phyloP scores from a whole-genome alignment of 2,329 filamentous ascomycete species.

The Tolypocladium endophyticum region DNA sequence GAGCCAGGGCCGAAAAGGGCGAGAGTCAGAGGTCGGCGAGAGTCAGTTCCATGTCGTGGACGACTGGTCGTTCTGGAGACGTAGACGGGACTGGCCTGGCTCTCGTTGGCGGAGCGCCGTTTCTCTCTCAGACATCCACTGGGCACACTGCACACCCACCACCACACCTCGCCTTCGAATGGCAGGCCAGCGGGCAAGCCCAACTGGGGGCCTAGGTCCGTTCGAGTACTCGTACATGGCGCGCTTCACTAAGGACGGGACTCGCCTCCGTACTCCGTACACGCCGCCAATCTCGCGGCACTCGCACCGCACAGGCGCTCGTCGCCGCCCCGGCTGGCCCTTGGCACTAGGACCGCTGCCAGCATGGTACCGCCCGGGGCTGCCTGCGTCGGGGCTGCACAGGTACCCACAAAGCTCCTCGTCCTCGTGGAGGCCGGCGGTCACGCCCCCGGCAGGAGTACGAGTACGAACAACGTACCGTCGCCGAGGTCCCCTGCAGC shows the following conservation, averaged over 20 bases:
- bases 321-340: neutral
- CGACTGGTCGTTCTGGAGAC: conserved; percentile 12
- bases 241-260: neutral
- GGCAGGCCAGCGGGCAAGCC: neutral
- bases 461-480: neutral
- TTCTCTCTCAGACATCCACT: conserved; percentile 13
- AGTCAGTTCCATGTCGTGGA: conserved; percentile 15
- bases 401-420: neutral
- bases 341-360: neutral
- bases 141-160: conserved; percentile 1
- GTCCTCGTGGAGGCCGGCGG: neutral
- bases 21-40: conserved; percentile 1
- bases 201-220: neutral
- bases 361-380: neutral
- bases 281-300: neutral
- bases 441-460: neutral
- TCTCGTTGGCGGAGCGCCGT: conserved; percentile 16
- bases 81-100: neutral
- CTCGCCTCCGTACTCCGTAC: neutral
- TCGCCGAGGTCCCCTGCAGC: neutral
- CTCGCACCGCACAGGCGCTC: neutral
- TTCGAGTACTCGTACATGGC: neutral
- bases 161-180: neutral
- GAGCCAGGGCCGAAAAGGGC: conserved; percentile 1
- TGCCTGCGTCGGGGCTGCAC: neutral